Evolutionary conservation across 2,329 filamentous ascomycete genomes (phyloP), one percentile per base, ranked within the genome.

Genomic region (Delphinella strobiligena): DNA sequence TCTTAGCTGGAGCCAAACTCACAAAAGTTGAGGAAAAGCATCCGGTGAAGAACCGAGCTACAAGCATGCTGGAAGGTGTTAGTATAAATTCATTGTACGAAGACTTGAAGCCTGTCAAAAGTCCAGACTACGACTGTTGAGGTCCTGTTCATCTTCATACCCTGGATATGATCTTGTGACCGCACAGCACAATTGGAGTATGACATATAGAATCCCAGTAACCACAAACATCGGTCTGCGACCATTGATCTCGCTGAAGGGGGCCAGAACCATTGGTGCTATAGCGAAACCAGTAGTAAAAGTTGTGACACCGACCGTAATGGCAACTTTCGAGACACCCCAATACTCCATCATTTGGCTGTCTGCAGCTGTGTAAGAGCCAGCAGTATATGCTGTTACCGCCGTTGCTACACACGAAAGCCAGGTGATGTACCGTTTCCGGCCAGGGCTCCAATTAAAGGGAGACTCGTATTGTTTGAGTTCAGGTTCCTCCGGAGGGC

Each of bases 191-290:
- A 83, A 68, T 53, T 87, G 79, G 53, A 78, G 82, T 37, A 74
- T 59, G 4, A 85, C 74, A 51, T 82, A 91, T 1, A 93, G 54
- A 12, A 81, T 54, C 0, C 86, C 86, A 7, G 82, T 80, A 1
- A 68, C 67, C 17, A 88, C 68, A 51, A 94, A 91, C 24, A 93
- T 82, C 0, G 87, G 84, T 40, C 84, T 78, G 2, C 88, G 75
- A 3, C 88, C 88, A 59, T 91, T 86, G 55, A 93, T 80, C 61
- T 95, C 88, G 1, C 80, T 86, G 48, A 94, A 80, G 0, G 88
- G 88, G 0, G 88, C 88, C 0, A 94, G 71, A 1, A 85, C 69
- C 87, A 95, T 94, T 0, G 88, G 88, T 0, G 84, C 82, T 17
- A 87, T 59, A 0, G 73, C 85, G 49, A 94, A 94, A 3, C 88